Base-by-base conservation (phyloP, 2,329 filamentous ascomycete species). In the Curvularia lunata region DNA sequence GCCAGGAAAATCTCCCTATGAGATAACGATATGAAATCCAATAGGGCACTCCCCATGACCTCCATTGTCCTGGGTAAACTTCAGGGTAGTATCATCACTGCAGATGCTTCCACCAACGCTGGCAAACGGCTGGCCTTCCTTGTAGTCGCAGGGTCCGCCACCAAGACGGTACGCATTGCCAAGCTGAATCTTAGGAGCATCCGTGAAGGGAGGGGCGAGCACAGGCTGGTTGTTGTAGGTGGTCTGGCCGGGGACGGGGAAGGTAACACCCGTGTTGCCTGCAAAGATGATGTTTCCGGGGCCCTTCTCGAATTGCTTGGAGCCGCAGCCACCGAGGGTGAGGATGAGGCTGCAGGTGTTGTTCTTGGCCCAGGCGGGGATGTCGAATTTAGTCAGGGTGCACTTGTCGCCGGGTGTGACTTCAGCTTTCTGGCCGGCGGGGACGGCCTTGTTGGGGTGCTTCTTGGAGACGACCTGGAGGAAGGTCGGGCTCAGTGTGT, bases 261-360 rank as follows among this genome's bases (percentile, higher is more conserved):
- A 65, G 10, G 54, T 43, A 8, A 55, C 37, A 4, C 62, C 62
- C 9, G 51, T 10, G 40, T 63, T 63, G n/a, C 62, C 62, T 19
- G 59, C 54, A 52, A 65, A 65, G 52, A 48, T 59, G 54, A 65
- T 65, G 50, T 65, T 65, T 28, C 62, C 62, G 19, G 62, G 60
- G 13, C 62, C 62, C 19, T 56, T 54, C 28, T 64, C 54, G 10
- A 40, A 32, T 8, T 48, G 12, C n/a, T 52, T 56, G 6, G 47
- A 32, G 8, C 25, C 27, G 50, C 62, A 59, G 34, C 52, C 53
- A 23, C 62, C 62, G 32, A 65, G 62, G 47, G 55, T 54, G 34
- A 65, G 62, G 5, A 40, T 27, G 2, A 65, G 55, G 40, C 54
- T 61, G 55, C 62, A 65, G 5, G 62, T 65, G 28, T 65, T 65